Evolutionary conservation across 495 filamentous ascomycete genomes (phyloP).

Genomic region (Tuber melanosporum): DNA sequence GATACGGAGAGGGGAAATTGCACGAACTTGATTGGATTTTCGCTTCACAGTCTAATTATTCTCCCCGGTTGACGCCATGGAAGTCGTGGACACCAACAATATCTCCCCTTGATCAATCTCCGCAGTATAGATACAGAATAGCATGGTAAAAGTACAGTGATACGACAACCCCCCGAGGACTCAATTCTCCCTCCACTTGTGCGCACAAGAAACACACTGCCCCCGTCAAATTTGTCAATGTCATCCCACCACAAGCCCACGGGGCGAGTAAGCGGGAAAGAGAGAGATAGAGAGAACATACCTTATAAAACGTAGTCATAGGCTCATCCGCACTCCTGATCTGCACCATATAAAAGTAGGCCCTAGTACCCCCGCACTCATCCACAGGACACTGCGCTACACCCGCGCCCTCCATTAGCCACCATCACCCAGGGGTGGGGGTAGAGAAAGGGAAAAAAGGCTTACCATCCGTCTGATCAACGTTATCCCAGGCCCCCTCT

Average conservation of each 20-base stretch:
- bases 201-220: constrained; percentile 56
- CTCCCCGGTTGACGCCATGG: neutral
- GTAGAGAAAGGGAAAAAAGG: constrained; percentile 6
- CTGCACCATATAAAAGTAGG: constrained; percentile 93
- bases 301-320: constrained; percentile 94
- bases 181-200: constrained; percentile 55
- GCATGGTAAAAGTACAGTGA: neutral
- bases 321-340: constrained; percentile 97
- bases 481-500: constrained; percentile 79
- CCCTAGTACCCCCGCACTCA: constrained; percentile 66
- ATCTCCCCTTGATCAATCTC: neutral
- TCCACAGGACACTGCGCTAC: constrained; percentile 69
- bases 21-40: neutral
- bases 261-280: neutral
- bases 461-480: constrained; percentile 65
- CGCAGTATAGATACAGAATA: neutral
- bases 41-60: neutral
- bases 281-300: constrained; percentile 43
- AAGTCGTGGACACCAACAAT: neutral
- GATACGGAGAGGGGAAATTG: neutral
- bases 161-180: neutral
- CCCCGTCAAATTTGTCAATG: constrained; percentile 7
- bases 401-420: constrained; percentile 7
- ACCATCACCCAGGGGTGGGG: neutral
- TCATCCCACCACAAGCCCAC: neutral